A percentile compares a stretch with the other conserved stretches of the same genome.
These are phyloP conservation scores for Claviceps quebecensis DNA, from an alignment of 2,329 filamentous ascomycete genomes.

Conservation along the genomic window DNA sequence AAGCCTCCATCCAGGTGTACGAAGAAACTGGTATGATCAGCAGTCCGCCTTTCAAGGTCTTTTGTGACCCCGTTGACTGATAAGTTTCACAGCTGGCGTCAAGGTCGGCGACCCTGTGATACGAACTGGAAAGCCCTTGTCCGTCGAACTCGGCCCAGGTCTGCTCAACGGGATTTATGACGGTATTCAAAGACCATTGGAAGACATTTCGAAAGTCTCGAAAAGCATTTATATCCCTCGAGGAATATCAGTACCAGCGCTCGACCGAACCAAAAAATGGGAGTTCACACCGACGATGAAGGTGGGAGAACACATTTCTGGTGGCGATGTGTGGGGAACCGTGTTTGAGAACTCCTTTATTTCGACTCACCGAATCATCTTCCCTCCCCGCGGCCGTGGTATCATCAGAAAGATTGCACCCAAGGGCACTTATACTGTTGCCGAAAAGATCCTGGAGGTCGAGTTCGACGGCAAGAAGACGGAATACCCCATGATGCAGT, in stretches of 20 bases:
- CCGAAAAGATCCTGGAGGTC: constrained; percentile 84
- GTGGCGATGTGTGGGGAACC: constrained; percentile 87
- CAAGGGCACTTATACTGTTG: constrained; percentile 87
- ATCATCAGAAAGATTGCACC: constrained; percentile 82
- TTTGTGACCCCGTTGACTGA: constrained; percentile 3
- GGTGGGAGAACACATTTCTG: constrained; percentile 92
- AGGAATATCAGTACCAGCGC: constrained; percentile 73
- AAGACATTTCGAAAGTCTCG: constrained; percentile 62
- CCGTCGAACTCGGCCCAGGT: constrained; percentile 91
- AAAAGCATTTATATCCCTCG: constrained; percentile 96
- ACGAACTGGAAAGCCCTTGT: constrained; percentile 87
- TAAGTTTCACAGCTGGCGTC: constrained; percentile 57
- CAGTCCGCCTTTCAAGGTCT: neutral
- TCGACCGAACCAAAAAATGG: constrained; percentile 91
- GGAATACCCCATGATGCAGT: constrained; percentile 95
- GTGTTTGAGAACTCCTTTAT: constrained; percentile 96
- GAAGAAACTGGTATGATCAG: constrained; percentile 74
- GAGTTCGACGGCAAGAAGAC: constrained; percentile 96
- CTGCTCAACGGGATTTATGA: constrained; percentile 99
- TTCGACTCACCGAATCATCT: constrained; percentile 80
- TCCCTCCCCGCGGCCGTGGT: constrained; percentile 79
- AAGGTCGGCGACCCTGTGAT: constrained; percentile 87
- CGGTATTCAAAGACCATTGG: constrained; percentile 91
- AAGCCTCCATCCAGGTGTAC: constrained; percentile 96
- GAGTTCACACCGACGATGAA: constrained; percentile 85